Base-by-base conservation (phyloP, 1,284 basidiomycete genomes). In the Gymnopus androsaceus region DNA sequence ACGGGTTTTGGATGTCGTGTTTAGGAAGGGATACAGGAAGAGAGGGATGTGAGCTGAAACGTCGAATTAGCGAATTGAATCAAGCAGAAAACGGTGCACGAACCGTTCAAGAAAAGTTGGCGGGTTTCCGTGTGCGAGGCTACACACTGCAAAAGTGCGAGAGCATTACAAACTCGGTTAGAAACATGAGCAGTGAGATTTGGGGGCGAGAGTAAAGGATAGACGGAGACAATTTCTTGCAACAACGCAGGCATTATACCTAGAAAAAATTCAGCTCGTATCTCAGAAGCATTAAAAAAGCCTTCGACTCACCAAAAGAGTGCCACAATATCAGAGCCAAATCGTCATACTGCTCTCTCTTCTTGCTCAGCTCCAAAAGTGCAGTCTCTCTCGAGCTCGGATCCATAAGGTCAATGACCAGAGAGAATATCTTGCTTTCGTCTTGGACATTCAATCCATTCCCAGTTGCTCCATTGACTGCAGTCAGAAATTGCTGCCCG, bases 151-250 rank as follows among this genome's bases (percentile, higher is more conserved):
- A 99, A 78, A 44, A 99, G 84, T 5, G 97, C 97, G 36, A 99
- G 86, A 15, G 97, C 97, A 72, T 99, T 99, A 80, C 97, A 99
- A 44, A 99, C 97, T 51, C 97, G 88, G 72, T 99, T 99, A n/a
- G 94, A 97, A 49, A 95, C 95, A 73, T 98, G 95, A 1, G 97
- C 97, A 2, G 95, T 98, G 52, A 99, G 84, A 61, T 95, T 94
- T 2, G 97, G 96, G 0, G 97, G 97, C 14, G 93, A 94, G 46
- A 99, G 83, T 50, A 97, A 82, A 1, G 96, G 96, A 73, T 99
- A 99, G 51, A 99, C 97, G 17, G 95, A 95, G 54, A 99, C 94
- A 66, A 99, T 99, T 74, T 99, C 97, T 69, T 98, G 94, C 31
- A 99, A 78, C 44, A 99, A 83, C 3, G 94, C 93, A n/a, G 95